Percentiles rank a stretch among this genome's conserved stretches.
phyloP scores from a whole-genome alignment of 257 asterid species.

The Solanum pennellii region DNA sequence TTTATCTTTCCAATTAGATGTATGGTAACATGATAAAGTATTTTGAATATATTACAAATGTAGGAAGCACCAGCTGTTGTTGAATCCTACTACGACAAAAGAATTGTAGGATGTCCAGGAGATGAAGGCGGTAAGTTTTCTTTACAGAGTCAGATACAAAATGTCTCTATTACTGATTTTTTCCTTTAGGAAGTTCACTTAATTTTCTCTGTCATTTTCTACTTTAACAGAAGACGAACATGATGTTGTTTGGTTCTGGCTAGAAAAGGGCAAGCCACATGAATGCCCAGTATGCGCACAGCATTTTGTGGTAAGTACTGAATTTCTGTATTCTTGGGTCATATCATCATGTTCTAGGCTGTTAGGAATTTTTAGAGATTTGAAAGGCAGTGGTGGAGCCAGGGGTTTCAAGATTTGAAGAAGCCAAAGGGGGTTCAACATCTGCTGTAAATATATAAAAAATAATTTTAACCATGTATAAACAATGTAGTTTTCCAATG shows the following conservation, averaged over 20 bases:
- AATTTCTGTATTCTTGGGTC: background rate
- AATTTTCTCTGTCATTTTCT: background rate
- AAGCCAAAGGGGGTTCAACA: background rate
- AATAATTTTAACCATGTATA: background rate
- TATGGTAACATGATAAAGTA: background rate
- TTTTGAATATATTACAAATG: background rate
- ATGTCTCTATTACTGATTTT: conserved; percentile 4
- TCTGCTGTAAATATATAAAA: too few species aligned
- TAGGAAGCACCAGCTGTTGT: conserved; percentile 88
- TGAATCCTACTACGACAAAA: conserved; percentile 54
- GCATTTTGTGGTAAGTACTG: conserved; percentile 68
- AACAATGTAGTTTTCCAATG: background rate
- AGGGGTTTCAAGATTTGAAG: background rate
- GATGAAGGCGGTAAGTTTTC: conserved; percentile 68
- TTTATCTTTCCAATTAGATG: background rate
- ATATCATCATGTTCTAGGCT: background rate
- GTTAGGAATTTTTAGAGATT: background rate
- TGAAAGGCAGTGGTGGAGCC: background rate
- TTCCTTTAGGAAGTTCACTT: background rate
- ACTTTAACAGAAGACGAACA: conserved; percentile 84
- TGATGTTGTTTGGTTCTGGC: conserved; percentile 99
- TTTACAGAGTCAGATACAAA: background rate
- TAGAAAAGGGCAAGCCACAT: conserved; percentile 86
- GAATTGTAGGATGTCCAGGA: conserved; percentile 97
- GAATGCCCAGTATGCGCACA: conserved; percentile 97